Evolutionary conservation across 225 moss, liverwort and hornwort genomes (phyloP), one percentile per base, ranked within the genome.

Genomic region (Takakia lepidozioides): DNA sequence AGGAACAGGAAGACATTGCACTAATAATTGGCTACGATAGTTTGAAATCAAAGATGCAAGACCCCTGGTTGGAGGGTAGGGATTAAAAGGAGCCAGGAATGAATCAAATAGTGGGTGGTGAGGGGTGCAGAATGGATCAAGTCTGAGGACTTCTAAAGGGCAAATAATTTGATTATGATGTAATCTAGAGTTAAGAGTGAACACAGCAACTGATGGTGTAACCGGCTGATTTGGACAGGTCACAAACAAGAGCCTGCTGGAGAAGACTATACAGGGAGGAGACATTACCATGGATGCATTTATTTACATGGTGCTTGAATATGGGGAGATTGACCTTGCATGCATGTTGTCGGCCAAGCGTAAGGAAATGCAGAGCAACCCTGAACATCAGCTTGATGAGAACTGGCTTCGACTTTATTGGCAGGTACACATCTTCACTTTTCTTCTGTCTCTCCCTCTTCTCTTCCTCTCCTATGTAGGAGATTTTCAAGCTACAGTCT

Each of bases 371-470:
- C 58, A 49, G 18, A 78, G 64, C 52, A 67, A 47, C 28, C 69
- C 60, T 25, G 80, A 91, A 27, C 51, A 61, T 34, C 65, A 69
- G 16, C 58, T 76, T 51, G 85, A 98, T 67, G 83, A 82, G 55
- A 83, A 85, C 58, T 98, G 98, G 98, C 82, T 98, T 52, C 85
- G 87, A 13, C 87, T 83, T 55, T 87, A 91, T 42, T 98, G 98
- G 98, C 78, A 91, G 87, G 92, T 92, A 77, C 19, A 25, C 1
- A 38, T n/a, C n/a, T n/a, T n/a, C n/a, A n/a, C n/a, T n/a, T n/a
- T n/a, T n/a, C n/a, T n/a, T n/a, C n/a, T n/a, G n/a, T n/a, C n/a
- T n/a, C n/a, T n/a, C n/a, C n/a, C n/a, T n/a, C n/a, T n/a, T n/a
- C n/a, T n/a, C n/a, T n/a, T n/a, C n/a, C n/a, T n/a, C n/a, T n/a